Evolutionary conservation across 306 rosid species (phyloP).

Genomic region (Prunus davidiana): DNA sequence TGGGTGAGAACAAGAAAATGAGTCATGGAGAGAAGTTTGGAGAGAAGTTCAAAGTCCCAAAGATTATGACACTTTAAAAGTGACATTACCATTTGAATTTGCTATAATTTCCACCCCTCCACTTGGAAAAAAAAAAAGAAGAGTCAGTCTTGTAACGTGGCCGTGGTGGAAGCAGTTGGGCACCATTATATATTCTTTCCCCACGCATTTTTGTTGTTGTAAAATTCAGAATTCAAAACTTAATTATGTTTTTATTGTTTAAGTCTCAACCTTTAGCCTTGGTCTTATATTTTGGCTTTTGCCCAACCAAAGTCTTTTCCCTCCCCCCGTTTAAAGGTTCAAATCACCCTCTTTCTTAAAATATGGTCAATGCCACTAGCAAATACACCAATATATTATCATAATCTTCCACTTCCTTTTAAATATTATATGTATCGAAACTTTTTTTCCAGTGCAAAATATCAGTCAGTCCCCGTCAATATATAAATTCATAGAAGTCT

Average conservation of each 20-base stretch:
- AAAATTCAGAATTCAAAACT: background rate
- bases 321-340: background rate
- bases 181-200: background rate
- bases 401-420: background rate
- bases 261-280: background rate
- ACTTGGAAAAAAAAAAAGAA: constrained; percentile 26
- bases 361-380: background rate
- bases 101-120: constrained; percentile 10
- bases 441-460: no score
- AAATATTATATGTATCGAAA: no score
- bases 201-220: background rate
- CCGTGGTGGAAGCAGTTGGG: constrained; percentile 23
- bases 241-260: background rate
- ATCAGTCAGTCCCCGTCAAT: no score
- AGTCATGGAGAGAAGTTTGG: background rate
- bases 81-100: background rate
- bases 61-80: constrained; percentile 1
- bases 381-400: background rate
- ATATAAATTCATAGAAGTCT: no score
- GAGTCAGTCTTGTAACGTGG: constrained; percentile 34
- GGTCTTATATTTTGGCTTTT: background rate
- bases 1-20: constrained; percentile 27
- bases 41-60: background rate
- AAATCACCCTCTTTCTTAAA: background rate
- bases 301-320: background rate